phyloP scores from a whole-genome alignment of 805 yeast genomes.

The Suhomyces sp. region DNA sequence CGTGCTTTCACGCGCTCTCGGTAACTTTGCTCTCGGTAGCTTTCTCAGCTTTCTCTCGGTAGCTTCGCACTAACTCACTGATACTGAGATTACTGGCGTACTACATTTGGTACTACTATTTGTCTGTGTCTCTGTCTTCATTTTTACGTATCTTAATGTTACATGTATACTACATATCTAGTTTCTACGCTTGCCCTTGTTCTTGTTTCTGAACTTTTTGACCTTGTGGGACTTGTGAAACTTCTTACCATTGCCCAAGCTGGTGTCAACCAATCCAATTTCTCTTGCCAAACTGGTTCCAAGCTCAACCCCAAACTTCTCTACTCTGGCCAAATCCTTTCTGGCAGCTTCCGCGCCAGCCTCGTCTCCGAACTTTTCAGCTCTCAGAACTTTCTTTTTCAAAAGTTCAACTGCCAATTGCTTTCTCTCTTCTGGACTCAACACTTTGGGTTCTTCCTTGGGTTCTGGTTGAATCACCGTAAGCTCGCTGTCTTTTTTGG shows the following conservation, averaged over 20 bases:
- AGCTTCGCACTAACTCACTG: too few species aligned
- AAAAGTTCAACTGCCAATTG: slow-evolving; percentile 65
- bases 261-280: slow-evolving; percentile 50
- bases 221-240: slow-evolving; percentile 15
- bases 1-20: too few species aligned
- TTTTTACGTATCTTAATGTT: neutral
- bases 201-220: slow-evolving; percentile 5
- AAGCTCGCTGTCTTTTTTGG: slow-evolving; percentile 8
- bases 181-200: slow-evolving; percentile 6
- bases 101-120: too few species aligned
- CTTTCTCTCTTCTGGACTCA: slow-evolving; percentile 69
- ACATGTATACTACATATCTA: neutral
- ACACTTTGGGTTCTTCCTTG: slow-evolving; percentile 36
- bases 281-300: slow-evolving; percentile 67
- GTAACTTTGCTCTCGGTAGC: too few species aligned
- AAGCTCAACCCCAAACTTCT: slow-evolving; percentile 77
- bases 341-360: slow-evolving; percentile 51
- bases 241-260: slow-evolving; percentile 22
- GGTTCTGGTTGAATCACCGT: slow-evolving; percentile 17
- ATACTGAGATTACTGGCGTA: too few species aligned
- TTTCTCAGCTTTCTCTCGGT: too few species aligned
- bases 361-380: slow-evolving; percentile 75
- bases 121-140: too few species aligned
- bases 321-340: slow-evolving; percentile 65
- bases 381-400: slow-evolving; percentile 64